These are phyloP conservation scores for Alnus glutinosa DNA, from an alignment of 306 rosid species.

Conservation along the genomic window DNA sequence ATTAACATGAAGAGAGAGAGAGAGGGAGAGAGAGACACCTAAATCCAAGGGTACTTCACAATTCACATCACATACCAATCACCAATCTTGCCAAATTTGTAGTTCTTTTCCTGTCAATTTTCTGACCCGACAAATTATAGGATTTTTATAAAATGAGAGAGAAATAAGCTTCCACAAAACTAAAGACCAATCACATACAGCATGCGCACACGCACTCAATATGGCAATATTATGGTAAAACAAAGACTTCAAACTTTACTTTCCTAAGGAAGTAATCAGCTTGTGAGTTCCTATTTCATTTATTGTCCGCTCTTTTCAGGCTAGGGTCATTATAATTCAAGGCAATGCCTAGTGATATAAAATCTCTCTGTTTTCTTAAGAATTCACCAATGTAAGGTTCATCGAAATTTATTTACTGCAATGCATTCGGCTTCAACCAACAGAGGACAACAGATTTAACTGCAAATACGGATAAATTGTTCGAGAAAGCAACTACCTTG, in stretches of 20 bases:
- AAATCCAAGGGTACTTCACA: not conserved
- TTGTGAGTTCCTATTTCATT: not conserved
- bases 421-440: not conserved
- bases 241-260: not conserved
- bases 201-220: not conserved
- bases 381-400: not conserved
- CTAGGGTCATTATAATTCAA: not conserved
- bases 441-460: not conserved
- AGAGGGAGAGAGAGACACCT: not conserved
- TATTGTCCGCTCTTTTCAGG: not conserved
- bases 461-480: not conserved
- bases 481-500: constrained; percentile 43
- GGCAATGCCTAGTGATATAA: not conserved
- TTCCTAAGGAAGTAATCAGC: not conserved
- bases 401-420: not conserved
- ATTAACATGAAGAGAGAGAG: too few species aligned
- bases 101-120: not conserved
- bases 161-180: not conserved
- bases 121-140: not conserved
- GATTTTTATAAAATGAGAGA: not conserved
- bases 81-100: not conserved
- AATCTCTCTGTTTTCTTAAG: not conserved
- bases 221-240: not conserved
- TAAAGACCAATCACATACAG: not conserved
- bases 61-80: not conserved